A percentile compares a stretch with the other conserved stretches of the same genome.
phyloP scores from a whole-genome alignment of 2,329 filamentous ascomycete species.

The Neophaeococcomyces mojaviensis region DNA sequence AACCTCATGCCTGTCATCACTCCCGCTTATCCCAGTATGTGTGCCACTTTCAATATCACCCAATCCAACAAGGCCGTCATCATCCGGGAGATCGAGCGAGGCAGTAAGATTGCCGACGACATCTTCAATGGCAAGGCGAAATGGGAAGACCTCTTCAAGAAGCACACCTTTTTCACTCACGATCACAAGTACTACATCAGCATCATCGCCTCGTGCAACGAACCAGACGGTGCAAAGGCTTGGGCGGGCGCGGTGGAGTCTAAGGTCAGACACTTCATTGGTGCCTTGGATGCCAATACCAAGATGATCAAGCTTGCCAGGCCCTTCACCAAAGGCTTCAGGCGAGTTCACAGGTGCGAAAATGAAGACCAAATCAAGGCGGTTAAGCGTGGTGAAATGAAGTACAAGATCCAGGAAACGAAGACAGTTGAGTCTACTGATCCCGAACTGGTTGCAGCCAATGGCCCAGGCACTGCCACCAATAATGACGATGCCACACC shows the following conservation, averaged over 20 bases:
- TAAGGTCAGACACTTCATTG: slow-evolving; percentile 78
- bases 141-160: slow-evolving; percentile 84
- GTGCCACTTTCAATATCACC: slow-evolving; percentile 89
- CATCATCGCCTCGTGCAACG: slow-evolving; percentile 73
- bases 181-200: slow-evolving; percentile 95
- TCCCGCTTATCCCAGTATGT: slow-evolving; percentile 95
- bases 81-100: slow-evolving; percentile 71
- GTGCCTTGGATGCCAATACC: slow-evolving; percentile 70
- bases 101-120: slow-evolving; percentile 65
- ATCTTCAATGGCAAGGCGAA: slow-evolving; percentile 69
- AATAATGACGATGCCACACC: slow-evolving; percentile 32
- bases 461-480: slow-evolving; percentile 32
- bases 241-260: slow-evolving; percentile 94
- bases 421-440: slow-evolving; percentile 46
- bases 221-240: slow-evolving; percentile 72
- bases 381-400: slow-evolving; percentile 54
- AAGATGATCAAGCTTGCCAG: slow-evolving; percentile 71
- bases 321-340: slow-evolving; percentile 88
- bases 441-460: slow-evolving; percentile 42
- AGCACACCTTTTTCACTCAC: slow-evolving; percentile 86
- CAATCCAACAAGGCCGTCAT: slow-evolving; percentile 79
- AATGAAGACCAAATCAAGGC: slow-evolving; percentile 55
- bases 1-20: slow-evolving; percentile 99
- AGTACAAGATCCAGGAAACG: slow-evolving; percentile 49
- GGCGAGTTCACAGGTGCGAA: slow-evolving; percentile 66